Conservation (phyloP, 1,139 yeast species). For the Magnusiomyces paraingens region DNA sequence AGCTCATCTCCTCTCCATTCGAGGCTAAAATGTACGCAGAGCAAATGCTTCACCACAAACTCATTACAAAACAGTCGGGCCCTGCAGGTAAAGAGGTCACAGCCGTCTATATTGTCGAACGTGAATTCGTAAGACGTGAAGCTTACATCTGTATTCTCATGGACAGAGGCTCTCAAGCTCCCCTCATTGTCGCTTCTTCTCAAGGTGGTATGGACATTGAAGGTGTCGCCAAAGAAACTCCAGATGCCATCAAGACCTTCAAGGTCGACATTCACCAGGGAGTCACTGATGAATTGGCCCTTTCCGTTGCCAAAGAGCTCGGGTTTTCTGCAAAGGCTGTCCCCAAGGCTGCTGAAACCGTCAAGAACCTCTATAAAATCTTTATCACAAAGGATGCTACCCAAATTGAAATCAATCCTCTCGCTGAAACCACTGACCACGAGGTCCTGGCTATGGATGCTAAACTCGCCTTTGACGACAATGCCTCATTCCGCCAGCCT, state of each 20-base stretch:
- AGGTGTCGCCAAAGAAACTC: slow-evolving; percentile 91
- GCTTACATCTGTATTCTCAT: slow-evolving; percentile 90
- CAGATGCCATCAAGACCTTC: slow-evolving; percentile 88
- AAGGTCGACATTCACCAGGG: slow-evolving; percentile 72
- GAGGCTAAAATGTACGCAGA: slow-evolving; percentile 83
- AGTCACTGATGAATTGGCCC: slow-evolving; percentile 72
- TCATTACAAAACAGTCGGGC: slow-evolving; percentile 97
- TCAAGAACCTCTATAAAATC: slow-evolving; percentile 81
- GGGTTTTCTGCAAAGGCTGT: slow-evolving; percentile 77
- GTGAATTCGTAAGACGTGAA: slow-evolving; percentile 89
- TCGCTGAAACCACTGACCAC: slow-evolving; percentile 87
- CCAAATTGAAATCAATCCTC: slow-evolving; percentile 97
- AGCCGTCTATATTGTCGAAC: slow-evolving; percentile 92
- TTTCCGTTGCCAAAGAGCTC: slow-evolving; percentile 66
- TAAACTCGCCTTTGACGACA: slow-evolving; percentile 95
- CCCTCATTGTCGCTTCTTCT: slow-evolving; percentile 90
- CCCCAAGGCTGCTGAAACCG: slow-evolving; percentile 81
- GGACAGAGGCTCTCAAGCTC: slow-evolving; percentile 88
- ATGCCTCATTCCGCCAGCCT: slow-evolving; percentile 89
- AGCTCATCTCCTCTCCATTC: slow-evolving; percentile 75
- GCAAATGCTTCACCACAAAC: slow-evolving; percentile 86
- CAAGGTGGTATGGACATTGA: slow-evolving; percentile 99
- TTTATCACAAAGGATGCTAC: slow-evolving; percentile 91
- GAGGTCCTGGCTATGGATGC: slow-evolving; percentile 98
- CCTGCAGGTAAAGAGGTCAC: slow-evolving; percentile 95